Evolutionary conservation across 1,139 yeast genomes (phyloP), one percentile per base, ranked within the genome.

Genomic region (Cylindricascospora bacillispora): DNA sequence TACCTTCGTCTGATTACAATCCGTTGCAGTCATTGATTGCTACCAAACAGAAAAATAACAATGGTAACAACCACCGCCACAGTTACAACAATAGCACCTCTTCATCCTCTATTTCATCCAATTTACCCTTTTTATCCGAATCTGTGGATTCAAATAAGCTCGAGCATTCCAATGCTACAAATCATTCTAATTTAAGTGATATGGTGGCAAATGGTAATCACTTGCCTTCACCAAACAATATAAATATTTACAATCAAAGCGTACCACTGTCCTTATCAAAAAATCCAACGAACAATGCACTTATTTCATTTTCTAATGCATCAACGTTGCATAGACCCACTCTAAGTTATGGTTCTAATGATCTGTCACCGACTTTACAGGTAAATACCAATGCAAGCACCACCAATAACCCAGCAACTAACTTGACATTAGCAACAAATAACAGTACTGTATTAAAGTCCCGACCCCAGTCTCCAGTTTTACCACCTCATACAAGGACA

Each of bases 1-100:
- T 79, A 30, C 92, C 92, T 2, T 47, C 43, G 32, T 36, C 42
- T n/a, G 38, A 38, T 6, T 35, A 39, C 25, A 34, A 35, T 17
- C 31, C 20, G 7, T n/a, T n/a, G n/a, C n/a, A n/a, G n/a, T 19
- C 15, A 25, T 22, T 23, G 21, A 18, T 18, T 18, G 14, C 16
- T 16, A 4, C 31, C 35, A 13, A 32, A 28, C 13, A 33, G 26
- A 17, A 30, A 30, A 11, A 33, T 32, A 11, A 28, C 24, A 28
- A 36, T 33, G 30, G 36, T 6, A 18, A 18, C 10, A 10, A 18
- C 7, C 9, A 10, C 21, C 7, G 9, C 9, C 7, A 7, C 7
- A 10, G 21, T 18, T 7, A 7, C 10, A 10, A 7, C 7, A 10
- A 10, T 7, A 18, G 10, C 7, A 10, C 10, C 7, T 18, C 21